Conservation (phyloP, 768 basidiomycete genomes). For the Tylopilus balloui region DNA sequence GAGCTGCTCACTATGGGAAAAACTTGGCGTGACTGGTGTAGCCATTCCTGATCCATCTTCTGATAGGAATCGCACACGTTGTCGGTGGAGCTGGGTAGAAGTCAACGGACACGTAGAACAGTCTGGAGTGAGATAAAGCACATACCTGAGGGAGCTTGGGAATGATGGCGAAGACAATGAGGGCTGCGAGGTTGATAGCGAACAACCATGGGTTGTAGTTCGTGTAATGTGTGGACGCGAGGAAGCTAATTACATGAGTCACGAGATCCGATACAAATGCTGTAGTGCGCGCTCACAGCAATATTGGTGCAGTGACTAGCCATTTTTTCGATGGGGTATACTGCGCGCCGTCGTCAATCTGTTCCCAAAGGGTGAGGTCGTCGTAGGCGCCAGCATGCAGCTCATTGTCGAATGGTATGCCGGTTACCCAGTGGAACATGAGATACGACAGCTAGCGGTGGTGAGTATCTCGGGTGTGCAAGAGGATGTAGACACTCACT, state of each 20-base stretch:
- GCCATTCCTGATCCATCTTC: constrained; percentile 58
- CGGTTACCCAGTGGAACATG: constrained; percentile 98
- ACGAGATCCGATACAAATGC: not conserved
- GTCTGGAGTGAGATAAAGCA: not conserved
- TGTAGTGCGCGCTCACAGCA: constrained; percentile 55
- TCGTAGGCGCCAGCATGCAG: constrained; percentile 93
- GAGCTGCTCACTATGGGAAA: constrained; percentile 46
- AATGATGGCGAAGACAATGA: constrained; percentile 73
- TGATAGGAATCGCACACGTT: constrained; percentile 74
- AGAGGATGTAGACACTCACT: constrained; percentile 42
- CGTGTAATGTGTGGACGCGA: constrained; percentile 97
- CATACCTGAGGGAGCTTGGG: constrained; percentile 94
- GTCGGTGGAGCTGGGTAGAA: constrained; percentile 64
- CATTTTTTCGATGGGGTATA: constrained; percentile 99
- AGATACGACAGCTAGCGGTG: constrained; percentile 78
- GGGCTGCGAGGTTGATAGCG: constrained; percentile 80
- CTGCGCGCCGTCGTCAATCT: constrained; percentile 97
- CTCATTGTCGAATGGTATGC: constrained; percentile 89
- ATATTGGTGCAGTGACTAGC: constrained; percentile 85
- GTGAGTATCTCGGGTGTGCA: constrained; percentile 5
- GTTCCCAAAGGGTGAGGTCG: constrained; percentile 97
- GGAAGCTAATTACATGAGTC: constrained; percentile 55
- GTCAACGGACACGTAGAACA: constrained; percentile 14
- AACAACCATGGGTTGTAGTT: constrained; percentile 95
- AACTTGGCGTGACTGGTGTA: constrained; percentile 61